These are phyloP conservation scores for Diaporthe amygdali DNA, from an alignment of 2,329 filamentous ascomycete genomes.

Conservation along the genomic window DNA sequence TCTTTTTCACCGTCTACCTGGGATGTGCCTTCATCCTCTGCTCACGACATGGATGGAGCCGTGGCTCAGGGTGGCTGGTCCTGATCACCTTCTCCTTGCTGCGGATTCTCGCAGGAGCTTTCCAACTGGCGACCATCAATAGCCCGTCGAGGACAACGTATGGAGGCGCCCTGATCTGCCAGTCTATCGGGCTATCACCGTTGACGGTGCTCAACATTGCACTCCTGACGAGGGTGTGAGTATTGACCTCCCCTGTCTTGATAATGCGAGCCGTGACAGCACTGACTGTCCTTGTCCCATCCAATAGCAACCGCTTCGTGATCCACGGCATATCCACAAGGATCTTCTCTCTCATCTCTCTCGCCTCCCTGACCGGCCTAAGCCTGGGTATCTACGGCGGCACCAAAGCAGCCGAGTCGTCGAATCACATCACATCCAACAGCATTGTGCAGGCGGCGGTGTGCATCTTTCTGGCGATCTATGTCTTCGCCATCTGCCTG, in stretches of 20 bases:
- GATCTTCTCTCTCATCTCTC: conserved; percentile 15
- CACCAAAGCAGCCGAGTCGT: conserved; percentile 15
- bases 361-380: conserved; percentile 22
- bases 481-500: conserved; percentile 30
- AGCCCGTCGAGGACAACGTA: conserved; percentile 27
- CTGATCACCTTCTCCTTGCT: conserved; percentile 35
- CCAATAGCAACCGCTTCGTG: conserved; percentile 28
- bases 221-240: conserved; percentile 35
- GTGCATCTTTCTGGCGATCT: conserved; percentile 16
- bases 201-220: conserved; percentile 35
- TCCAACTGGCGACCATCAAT: conserved; percentile 31
- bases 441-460: conserved; percentile 16
- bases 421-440: conserved; percentile 16
- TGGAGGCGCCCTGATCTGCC: conserved; percentile 33
- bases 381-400: conserved; percentile 25
- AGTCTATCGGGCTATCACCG: conserved; percentile 36
- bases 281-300: background rate
- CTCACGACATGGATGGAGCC: conserved; percentile 33
- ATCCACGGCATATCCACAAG: conserved; percentile 27
- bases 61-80: conserved; percentile 36
- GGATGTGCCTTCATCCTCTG: conserved; percentile 33
- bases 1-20: conserved; percentile 32
- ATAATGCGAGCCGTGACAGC: background rate
- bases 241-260: background rate
- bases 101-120: conserved; percentile 35